Conservation (phyloP, 306 rosid genomes). For the Begonia peltatifolia region DNA sequence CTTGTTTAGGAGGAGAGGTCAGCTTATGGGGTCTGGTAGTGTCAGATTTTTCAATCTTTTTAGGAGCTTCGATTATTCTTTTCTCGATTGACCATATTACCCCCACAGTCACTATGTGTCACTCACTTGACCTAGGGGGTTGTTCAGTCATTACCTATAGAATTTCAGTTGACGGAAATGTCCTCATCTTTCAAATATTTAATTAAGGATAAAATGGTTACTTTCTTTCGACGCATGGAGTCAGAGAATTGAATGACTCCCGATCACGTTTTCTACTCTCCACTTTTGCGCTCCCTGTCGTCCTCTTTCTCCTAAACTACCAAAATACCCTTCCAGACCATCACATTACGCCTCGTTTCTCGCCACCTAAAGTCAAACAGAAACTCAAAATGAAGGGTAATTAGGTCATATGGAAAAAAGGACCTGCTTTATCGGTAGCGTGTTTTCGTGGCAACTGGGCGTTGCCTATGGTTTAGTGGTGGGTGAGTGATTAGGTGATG, state of each 20-base stretch:
- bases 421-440: conserved; percentile 45
- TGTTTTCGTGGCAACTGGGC: conserved; percentile 56
- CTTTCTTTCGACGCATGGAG: conserved; percentile 37
- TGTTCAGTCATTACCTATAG: background rate
- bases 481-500: conserved; percentile 16
- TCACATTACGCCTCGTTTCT: background rate
- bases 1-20: conserved; percentile 3
- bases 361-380: conserved; percentile 14
- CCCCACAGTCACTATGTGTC: conserved; percentile 2
- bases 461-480: conserved; percentile 31
- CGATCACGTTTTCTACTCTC: conserved; percentile 22
- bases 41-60: conserved; percentile 11
- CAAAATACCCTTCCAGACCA: conserved; percentile 15
- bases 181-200: conserved; percentile 8
- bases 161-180: conserved; percentile 9
- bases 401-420: conserved; percentile 8
- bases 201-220: conserved; percentile 15
- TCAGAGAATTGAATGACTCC: conserved; percentile 16
- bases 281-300: conserved; percentile 13
- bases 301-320: conserved; percentile 14
- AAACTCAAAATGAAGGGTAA: conserved; percentile 10
- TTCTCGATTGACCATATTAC: conserved; percentile 7
- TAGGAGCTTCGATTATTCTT: conserved; percentile 9
- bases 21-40: conserved; percentile 5
- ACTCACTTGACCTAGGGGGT: background rate